A percentile compares a stretch with the other conserved stretches of the same genome.
These are phyloP conservation scores for Eucalyptus victrix DNA, from an alignment of 345 rosid genomes.

Conservation along the genomic window DNA sequence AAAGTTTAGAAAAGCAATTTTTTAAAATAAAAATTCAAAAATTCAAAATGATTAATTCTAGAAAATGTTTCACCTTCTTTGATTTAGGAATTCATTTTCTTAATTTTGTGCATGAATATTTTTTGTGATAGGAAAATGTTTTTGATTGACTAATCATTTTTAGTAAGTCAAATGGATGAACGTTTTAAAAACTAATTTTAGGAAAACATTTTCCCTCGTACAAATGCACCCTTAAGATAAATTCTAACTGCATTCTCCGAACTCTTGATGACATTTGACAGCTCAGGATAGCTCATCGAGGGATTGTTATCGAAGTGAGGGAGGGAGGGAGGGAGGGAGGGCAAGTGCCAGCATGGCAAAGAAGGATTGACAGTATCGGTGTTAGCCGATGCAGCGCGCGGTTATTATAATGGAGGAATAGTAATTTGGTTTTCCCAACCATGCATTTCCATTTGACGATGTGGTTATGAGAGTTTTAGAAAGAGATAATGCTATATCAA, in stretches of 20 bases:
- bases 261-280: not conserved
- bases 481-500: not conserved
- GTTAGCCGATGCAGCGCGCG: fast-evolving
- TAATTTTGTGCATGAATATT: no score
- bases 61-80: no score
- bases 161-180: no score
- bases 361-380: not conserved
- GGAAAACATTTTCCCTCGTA: no score
- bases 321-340: not conserved
- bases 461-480: not conserved
- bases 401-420: not conserved
- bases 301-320: not conserved
- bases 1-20: no score
- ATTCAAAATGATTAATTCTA: no score
- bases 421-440: not conserved
- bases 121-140: no score
- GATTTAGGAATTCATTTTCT: no score
- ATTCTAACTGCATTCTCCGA: not conserved
- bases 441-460: not conserved
- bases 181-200: no score
- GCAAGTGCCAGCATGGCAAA: not conserved
- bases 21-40: no score
- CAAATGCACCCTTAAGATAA: no score
- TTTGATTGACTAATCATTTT: no score
- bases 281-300: not conserved